Evolutionary conservation across 192 early-diverging fungal species (phyloP).

Genomic region (Entomortierella chlamydospora): DNA sequence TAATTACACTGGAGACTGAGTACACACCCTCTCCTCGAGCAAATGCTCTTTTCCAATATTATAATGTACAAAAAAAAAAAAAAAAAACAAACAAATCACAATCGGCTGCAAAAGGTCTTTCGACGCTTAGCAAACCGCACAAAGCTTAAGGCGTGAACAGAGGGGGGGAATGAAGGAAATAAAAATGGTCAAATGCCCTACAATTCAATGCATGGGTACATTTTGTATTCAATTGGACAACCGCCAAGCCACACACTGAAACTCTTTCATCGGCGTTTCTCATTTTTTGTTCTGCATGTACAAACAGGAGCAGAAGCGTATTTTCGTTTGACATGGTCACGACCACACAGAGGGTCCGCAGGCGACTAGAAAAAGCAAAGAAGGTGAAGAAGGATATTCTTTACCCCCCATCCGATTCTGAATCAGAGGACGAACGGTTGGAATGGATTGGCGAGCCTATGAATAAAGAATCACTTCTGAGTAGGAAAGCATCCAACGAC

Average conservation of each 20-base stretch:
- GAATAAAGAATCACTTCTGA: constrained; percentile 34
- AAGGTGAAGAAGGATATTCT: constrained; percentile 14
- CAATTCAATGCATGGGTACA: no score
- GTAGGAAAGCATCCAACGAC: not conserved
- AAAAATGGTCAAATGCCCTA: no score
- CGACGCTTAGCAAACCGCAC: not conserved
- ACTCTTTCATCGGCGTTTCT: no score
- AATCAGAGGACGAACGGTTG: constrained; percentile 21
- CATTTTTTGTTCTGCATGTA: no score
- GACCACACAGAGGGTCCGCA: constrained; percentile 20
- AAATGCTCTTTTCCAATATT: not conserved
- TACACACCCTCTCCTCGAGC: not conserved
- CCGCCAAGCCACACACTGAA: no score
- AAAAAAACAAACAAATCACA: not conserved
- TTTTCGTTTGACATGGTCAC: constrained; percentile 17
- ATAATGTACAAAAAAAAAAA: not conserved
- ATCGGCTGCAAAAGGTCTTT: not conserved
- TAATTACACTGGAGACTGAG: not conserved
- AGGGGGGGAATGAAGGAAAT: no score
- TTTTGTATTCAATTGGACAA: no score
- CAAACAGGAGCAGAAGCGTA: no score
- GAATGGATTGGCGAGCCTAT: constrained; percentile 48
- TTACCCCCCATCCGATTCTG: constrained; percentile 22
- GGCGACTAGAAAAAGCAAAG: constrained; percentile 23
- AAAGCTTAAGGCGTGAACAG: no score